phyloP scores from a whole-genome alignment of 108 stramenopile genomes.

The Fistulifera pelliculosa region DNA sequence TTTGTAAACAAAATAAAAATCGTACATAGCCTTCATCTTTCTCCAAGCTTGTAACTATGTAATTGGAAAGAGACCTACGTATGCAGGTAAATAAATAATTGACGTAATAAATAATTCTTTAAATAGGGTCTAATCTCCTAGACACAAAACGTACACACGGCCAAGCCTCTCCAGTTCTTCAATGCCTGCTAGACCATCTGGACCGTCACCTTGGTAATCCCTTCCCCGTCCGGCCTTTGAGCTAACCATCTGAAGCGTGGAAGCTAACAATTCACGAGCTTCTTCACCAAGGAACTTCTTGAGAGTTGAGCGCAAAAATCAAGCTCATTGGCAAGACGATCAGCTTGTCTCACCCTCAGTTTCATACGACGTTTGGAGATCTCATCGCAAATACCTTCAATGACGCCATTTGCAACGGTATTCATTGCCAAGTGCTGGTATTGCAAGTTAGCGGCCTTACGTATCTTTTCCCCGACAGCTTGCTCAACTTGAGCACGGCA shows the following conservation, averaged over 20 bases:
- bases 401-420: constrained; percentile 77
- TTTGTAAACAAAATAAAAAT: no score
- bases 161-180: constrained; percentile 79
- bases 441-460: constrained; percentile 51
- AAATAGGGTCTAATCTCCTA: constrained; percentile 44
- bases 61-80: no score
- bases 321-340: constrained; percentile 65
- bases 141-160: constrained; percentile 73
- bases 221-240: constrained; percentile 51
- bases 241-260: constrained; percentile 51
- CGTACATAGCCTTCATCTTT: no score
- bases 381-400: constrained; percentile 73
- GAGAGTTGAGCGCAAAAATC: constrained; percentile 71
- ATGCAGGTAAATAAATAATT: background rate
- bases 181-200: constrained; percentile 71
- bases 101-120: background rate
- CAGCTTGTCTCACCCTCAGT: constrained; percentile 60
- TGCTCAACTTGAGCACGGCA: constrained; percentile 84
- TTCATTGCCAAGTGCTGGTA: constrained; percentile 73
- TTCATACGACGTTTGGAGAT: constrained; percentile 45
- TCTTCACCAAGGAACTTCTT: constrained; percentile 59
- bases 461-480: constrained; percentile 56
- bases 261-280: constrained; percentile 33
- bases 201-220: constrained; percentile 57
- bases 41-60: no score